Percentiles rank a stretch among this genome's conserved stretches.
phyloP scores from a whole-genome alignment of 139 green algal species.

The Coccomyxa sp. region DNA sequence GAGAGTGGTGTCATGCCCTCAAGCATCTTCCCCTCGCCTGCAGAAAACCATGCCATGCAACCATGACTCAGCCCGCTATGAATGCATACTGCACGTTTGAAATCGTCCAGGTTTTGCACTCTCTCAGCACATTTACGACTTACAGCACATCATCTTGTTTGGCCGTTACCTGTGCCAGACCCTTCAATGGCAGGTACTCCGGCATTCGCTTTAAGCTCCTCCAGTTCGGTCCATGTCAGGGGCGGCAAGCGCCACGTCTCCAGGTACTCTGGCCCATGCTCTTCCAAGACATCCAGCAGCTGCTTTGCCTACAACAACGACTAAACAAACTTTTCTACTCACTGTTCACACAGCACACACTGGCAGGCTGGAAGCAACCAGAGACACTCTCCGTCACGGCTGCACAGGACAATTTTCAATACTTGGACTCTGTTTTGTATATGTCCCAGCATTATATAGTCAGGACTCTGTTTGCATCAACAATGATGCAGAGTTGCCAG shows the following conservation, averaged over 20 bases:
- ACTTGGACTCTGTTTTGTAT: background rate
- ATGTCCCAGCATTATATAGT: background rate
- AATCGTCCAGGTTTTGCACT: too few relatives aligned
- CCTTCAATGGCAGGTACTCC: too few relatives aligned
- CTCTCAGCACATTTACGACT: too few relatives aligned
- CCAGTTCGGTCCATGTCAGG: slow-evolving; percentile 54
- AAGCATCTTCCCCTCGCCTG: too few relatives aligned
- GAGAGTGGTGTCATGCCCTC: too few relatives aligned
- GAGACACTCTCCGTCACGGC: background rate
- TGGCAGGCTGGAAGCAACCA: background rate
- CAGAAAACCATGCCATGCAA: too few relatives aligned
- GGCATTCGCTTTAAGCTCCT: slow-evolving; percentile 26
- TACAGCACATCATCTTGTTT: too few relatives aligned
- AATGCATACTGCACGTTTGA: too few relatives aligned
- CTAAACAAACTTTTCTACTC: background rate
- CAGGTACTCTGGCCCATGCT: slow-evolving; percentile 17
- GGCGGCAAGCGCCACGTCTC: slow-evolving; percentile 23
- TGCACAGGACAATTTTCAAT: background rate
- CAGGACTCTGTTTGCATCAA: background rate
- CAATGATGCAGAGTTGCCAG: background rate
- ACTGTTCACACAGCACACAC: background rate
- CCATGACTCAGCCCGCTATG: too few relatives aligned
- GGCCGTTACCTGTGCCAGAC: too few relatives aligned
- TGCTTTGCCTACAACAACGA: slow-evolving; percentile 20
- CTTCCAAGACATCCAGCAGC: slow-evolving; percentile 36